Conservation (phyloP, 1,284 basidiomycete genomes). For the Apiotrichum sp. region DNA sequence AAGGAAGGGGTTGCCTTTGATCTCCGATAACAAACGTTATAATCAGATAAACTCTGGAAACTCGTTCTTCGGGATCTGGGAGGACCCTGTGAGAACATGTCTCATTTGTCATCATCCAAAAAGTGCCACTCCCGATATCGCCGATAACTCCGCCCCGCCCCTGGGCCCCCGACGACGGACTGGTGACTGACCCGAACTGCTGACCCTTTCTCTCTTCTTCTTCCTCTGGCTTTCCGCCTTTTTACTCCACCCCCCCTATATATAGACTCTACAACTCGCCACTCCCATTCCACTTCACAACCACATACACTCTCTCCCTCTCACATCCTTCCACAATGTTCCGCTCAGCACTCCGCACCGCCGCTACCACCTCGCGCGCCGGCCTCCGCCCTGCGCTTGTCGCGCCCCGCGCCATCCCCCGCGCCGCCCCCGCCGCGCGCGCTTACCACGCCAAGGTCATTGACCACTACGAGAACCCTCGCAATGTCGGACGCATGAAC, state of each 20-base stretch:
- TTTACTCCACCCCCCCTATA: no score
- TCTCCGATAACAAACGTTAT: no score
- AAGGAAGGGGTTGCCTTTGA: no score
- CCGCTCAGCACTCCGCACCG: slow-evolving; percentile 1
- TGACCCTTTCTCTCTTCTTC: no score
- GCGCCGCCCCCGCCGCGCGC: slow-evolving; percentile 4
- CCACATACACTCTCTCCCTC: background rate
- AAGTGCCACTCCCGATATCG: background rate
- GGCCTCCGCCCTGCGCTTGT: background rate
- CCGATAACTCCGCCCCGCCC: background rate
- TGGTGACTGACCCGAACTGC: no score
- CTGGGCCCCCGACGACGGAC: no score
- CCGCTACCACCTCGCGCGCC: background rate
- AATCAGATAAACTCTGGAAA: no score
- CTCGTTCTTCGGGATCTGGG: no score
- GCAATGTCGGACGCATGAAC: slow-evolving; percentile 64
- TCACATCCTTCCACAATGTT: background rate
- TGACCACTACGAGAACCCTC: slow-evolving; percentile 89
- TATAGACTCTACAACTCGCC: no score
- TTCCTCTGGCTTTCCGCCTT: no score
- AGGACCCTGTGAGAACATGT: no score
- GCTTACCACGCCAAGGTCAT: slow-evolving; percentile 93
- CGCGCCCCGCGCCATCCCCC: background rate
- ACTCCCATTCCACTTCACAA: background rate
- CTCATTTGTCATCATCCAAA: no score